Evolutionary conservation across 352 stramenopile species (phyloP).

Genomic region (Globisporangium emineosum): DNA sequence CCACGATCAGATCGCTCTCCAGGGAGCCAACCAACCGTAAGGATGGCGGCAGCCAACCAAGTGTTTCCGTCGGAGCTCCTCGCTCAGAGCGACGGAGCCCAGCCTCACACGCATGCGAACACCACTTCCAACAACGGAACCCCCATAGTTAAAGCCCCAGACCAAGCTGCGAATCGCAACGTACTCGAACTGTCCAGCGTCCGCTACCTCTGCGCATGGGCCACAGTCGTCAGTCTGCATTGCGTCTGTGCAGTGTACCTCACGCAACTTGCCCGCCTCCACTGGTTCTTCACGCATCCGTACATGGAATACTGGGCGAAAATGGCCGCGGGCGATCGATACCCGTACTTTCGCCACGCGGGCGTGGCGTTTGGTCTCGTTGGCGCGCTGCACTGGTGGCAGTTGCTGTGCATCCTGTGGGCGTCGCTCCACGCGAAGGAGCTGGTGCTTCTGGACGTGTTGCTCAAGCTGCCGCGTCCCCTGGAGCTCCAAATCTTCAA

Average conservation of each 20-base stretch:
- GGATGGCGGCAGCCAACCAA: no score
- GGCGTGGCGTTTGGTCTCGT: background rate
- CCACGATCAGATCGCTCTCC: no score
- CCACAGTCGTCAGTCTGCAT: conserved; percentile 4
- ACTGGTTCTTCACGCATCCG: background rate
- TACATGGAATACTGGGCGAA: conserved; percentile 3
- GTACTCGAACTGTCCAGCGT: background rate
- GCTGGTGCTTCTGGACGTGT: background rate
- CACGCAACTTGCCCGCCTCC: background rate
- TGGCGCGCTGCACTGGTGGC: conserved; percentile 11
- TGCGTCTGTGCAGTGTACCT: conserved; percentile 11
- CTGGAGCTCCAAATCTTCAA: background rate
- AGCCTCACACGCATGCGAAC: no score
- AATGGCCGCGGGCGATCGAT: background rate
- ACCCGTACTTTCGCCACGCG: background rate
- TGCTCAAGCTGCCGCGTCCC: background rate
- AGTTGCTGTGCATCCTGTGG: conserved; percentile 4
- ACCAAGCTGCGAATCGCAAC: background rate
- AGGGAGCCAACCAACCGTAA: no score
- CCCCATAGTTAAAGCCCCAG: no score
- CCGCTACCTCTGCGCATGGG: conserved; percentile 4
- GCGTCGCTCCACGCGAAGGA: conserved; percentile 2
- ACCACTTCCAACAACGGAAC: no score
- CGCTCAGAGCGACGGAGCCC: no score
- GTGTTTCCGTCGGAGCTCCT: no score